phyloP scores from a whole-genome alignment of 257 asterid genomes.

The Ehretia macrophylla region DNA sequence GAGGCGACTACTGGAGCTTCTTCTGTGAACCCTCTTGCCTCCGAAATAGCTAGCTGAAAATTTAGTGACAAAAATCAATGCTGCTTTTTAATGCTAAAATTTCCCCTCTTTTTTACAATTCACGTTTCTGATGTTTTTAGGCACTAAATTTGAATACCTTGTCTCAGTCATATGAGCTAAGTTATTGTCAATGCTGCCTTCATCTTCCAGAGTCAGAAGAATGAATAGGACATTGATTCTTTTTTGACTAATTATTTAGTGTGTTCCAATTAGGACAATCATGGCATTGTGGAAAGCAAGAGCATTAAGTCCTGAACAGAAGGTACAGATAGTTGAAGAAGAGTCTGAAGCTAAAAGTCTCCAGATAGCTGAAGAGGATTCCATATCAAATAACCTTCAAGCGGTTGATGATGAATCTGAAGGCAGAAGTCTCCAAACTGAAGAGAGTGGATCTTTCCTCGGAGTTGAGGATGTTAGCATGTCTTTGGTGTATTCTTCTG shows the following conservation, averaged over 20 bases:
- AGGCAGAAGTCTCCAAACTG: constrained; percentile 49
- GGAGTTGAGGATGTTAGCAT: constrained; percentile 72
- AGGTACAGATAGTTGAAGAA: constrained; percentile 79
- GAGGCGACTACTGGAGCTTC: no score
- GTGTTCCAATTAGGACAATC: constrained; percentile 58
- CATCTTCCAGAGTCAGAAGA: neutral
- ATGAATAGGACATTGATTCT: neutral
- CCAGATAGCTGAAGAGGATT: constrained; percentile 65
- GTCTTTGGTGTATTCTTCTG: constrained; percentile 67
- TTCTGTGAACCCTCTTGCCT: no score
- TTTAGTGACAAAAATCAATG: no score
- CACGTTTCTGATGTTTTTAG: no score
- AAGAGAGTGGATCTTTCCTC: constrained; percentile 64
- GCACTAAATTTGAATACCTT: no score
- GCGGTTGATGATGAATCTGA: constrained; percentile 68
- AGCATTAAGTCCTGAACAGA: constrained; percentile 93
- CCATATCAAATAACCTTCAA: constrained; percentile 41
- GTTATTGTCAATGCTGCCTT: neutral
- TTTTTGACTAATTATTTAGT: neutral
- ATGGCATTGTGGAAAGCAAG: constrained; percentile 95
- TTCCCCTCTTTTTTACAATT: no score
- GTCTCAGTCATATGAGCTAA: no score
- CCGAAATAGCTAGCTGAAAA: no score
- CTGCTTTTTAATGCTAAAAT: no score
- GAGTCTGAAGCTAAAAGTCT: constrained; percentile 58